phyloP scores from a whole-genome alignment of 2,329 filamentous ascomycete species.

The Graphium sp. region DNA sequence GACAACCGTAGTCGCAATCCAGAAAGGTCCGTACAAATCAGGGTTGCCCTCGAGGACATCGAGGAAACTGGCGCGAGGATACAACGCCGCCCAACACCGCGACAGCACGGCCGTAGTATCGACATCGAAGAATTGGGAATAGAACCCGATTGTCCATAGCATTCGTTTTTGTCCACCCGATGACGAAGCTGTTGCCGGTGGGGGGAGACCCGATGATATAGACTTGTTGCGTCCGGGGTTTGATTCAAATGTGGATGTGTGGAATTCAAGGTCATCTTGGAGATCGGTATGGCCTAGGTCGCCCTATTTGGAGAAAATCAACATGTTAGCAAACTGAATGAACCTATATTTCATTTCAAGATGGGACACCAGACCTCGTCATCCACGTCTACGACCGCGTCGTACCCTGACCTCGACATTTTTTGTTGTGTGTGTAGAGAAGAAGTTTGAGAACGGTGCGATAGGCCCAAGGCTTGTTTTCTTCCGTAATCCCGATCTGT shows the following conservation, averaged over 20 bases:
- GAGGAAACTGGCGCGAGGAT: constrained; percentile 84
- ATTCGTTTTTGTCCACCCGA: constrained; percentile 50
- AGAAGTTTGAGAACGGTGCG: no score
- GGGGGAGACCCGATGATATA: constrained; percentile 29
- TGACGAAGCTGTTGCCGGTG: constrained; percentile 34
- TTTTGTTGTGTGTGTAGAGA: no score
- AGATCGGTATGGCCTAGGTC: constrained; percentile 97
- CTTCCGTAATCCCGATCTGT: no score
- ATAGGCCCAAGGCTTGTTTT: no score
- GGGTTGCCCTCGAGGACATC: constrained; percentile 95
- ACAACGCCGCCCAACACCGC: constrained; percentile 78
- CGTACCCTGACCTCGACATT: constrained; percentile 80
- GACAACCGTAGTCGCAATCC: constrained; percentile 96
- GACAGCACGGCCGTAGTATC: constrained; percentile 80
- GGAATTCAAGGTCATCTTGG: constrained; percentile 97
- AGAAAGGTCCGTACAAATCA: constrained; percentile 91
- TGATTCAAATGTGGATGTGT: constrained; percentile 69
- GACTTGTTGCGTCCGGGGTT: constrained; percentile 30
- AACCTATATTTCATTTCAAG: no score
- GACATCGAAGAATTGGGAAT: constrained; percentile 96
- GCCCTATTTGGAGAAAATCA: constrained; percentile 50
- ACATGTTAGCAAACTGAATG: no score
- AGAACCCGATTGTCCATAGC: constrained; percentile 87
- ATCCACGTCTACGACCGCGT: constrained; percentile 95
- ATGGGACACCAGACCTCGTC: constrained; percentile 51